Evolutionary conservation across 1,139 yeast genomes (phyloP).

Genomic region (Taphrina flavorubra): DNA sequence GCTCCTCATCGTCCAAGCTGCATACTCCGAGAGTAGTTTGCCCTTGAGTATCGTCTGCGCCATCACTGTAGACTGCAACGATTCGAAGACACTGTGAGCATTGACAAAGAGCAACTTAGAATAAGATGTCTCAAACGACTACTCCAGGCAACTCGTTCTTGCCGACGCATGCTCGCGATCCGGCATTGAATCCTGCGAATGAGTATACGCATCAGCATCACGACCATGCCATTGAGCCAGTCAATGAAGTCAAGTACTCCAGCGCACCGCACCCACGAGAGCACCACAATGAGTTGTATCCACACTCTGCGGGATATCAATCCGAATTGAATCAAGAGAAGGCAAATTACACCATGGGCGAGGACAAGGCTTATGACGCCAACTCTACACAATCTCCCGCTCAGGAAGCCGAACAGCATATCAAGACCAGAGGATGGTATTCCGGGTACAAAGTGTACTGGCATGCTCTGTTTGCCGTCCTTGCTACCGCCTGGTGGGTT

Average conservation of each 20-base stretch:
- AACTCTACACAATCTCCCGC: conserved; percentile 25
- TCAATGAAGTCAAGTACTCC: conserved; percentile 29
- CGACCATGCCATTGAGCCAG: conserved; percentile 33
- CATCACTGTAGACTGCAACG: too few relatives aligned
- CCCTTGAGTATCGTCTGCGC: too few relatives aligned
- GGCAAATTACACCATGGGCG: conserved; percentile 8
- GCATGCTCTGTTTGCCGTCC: conserved; percentile 49
- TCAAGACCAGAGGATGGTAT: conserved; percentile 33
- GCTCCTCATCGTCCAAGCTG: neutral
- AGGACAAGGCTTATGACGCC: conserved; percentile 21
- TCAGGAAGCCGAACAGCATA: conserved; percentile 12
- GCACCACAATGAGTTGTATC: conserved; percentile 16
- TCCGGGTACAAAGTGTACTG: conserved; percentile 35
- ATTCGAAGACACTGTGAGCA: too few relatives aligned
- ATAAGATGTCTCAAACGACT: conserved; percentile 24
- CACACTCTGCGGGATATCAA: conserved; percentile 7
- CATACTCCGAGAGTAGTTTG: too few relatives aligned
- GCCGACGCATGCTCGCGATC: conserved; percentile 34
- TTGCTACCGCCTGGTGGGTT: conserved; percentile 73
- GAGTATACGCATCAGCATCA: conserved; percentile 32
- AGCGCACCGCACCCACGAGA: conserved; percentile 33
- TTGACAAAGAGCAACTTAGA: too few relatives aligned
- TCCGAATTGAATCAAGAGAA: neutral
- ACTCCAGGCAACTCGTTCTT: conserved; percentile 36
- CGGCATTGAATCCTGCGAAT: conserved; percentile 34